Percentiles rank a stretch among this genome's conserved stretches.
Conservation (phyloP, 1,139 yeast species). For the Hemisphaericaspora xylanilytica region DNA sequence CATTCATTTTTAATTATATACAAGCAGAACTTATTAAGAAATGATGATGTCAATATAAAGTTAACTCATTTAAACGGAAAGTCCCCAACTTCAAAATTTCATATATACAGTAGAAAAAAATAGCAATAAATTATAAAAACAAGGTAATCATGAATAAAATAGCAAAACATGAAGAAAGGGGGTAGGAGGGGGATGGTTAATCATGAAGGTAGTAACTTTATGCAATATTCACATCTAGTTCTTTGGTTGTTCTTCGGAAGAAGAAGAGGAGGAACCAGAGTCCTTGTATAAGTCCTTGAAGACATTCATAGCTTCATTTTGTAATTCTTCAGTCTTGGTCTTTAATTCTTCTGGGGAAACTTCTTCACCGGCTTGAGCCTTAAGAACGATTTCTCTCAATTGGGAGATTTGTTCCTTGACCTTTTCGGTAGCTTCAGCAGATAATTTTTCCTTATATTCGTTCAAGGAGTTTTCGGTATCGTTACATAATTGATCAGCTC, state of each 20-base stretch:
- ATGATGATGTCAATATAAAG: conserved; percentile 1
- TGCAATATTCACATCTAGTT: conserved; percentile 25
- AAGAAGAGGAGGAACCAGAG: conserved; percentile 23
- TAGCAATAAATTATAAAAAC: conserved; percentile 1
- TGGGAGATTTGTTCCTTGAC: conserved; percentile 73
- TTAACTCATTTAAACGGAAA: neutral
- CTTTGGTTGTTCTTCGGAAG: conserved; percentile 45
- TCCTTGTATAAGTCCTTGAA: conserved; percentile 94
- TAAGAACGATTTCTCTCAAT: conserved; percentile 87
- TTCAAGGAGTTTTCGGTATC: conserved; percentile 93
- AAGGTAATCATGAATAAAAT: conserved; percentile 2
- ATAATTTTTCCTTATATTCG: conserved; percentile 93
- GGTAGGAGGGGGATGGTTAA: too few species aligned
- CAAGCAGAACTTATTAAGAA: conserved; percentile 2
- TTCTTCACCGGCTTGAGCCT: conserved; percentile 91
- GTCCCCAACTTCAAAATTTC: conserved; percentile 2
- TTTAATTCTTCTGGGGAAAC: conserved; percentile 82
- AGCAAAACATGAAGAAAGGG: neutral
- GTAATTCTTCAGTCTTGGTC: conserved; percentile 92
- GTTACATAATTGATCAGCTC: conserved; percentile 94
- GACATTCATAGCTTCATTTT: conserved; percentile 85
- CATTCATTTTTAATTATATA: conserved; percentile 6
- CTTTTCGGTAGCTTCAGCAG: conserved; percentile 82
- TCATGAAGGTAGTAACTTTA: neutral
- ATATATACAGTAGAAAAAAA: conserved; percentile 8